Base-by-base conservation (phyloP, 2,329 filamentous ascomycete genomes). In the Colletotrichum lupini region DNA sequence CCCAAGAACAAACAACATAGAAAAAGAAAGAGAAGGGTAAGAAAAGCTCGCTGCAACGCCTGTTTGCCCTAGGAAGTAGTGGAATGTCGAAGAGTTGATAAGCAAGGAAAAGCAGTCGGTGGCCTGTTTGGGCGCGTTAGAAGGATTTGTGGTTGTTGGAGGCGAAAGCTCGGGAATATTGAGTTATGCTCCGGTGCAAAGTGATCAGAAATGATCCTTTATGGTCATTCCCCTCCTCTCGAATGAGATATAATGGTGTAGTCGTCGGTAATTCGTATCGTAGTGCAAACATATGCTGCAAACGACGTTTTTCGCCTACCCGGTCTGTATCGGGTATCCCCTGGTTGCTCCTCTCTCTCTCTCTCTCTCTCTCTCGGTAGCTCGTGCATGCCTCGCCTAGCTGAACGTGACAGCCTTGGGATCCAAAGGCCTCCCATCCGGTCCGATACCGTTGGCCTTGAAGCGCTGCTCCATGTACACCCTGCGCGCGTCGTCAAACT, bases 351-450 rank as follows among this genome's bases (percentile, higher is more conserved):
- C 26, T 57, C 24, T 24, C 24, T 24, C 24, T 24, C 61, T 57
- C 30, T 56, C 53, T 7, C 19, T 5, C 16, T 42, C 22, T 14
- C 37, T 32, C 58, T 11, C 5, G 32, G 32, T 37, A n/a, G 42
- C 19, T 49, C 8, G 19, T 19, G 19, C 19, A 49, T 11, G 11
- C n/a, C 7, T n/a, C 42, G 42, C 42, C 55, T 80, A 93, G 73
- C 92, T 94, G 83, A 98, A 98, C 81, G 94, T 97, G 73, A 98
- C 95, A 81, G 98, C 97, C 86, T 98, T 98, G 75, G 95, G 95
- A 85, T 98, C 96, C 80, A 92, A 89, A 75, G 97, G 97, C 77
- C 92, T 85, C 5, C 97, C 97, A 83, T 99, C 97, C 5, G 93
- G 89, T 1, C 92, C 95, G 81, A 99, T 98, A 64, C 94, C 94